Percentiles rank a stretch among this genome's conserved stretches.
phyloP scores from a whole-genome alignment of 2,329 filamentous ascomycete genomes.

The Malbranchea zuffiana region DNA sequence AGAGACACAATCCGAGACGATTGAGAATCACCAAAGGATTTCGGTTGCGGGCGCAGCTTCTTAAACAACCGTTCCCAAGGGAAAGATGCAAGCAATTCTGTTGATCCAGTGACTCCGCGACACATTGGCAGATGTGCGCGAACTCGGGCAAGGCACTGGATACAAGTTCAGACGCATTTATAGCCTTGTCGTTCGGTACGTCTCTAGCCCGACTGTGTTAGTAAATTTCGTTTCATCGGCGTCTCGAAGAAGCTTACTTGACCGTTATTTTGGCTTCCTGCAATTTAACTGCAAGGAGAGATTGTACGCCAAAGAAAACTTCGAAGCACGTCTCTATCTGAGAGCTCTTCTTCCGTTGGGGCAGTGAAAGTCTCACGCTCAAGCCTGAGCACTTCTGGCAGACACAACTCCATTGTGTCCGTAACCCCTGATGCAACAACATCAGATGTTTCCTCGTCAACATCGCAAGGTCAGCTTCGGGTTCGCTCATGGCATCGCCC shows the following conservation, averaged over 20 bases:
- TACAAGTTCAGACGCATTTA: neutral
- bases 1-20: neutral
- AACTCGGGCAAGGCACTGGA: neutral
- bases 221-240: neutral
- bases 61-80: neutral
- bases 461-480: neutral
- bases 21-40: neutral
- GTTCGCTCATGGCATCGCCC: neutral
- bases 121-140: neutral
- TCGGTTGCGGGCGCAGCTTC: neutral
- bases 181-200: neutral
- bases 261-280: slow-evolving; percentile 1
- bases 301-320: neutral
- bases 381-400: neutral
- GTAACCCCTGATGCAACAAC: neutral
- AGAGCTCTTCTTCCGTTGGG: neutral
- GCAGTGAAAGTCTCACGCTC: neutral
- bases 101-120: neutral
- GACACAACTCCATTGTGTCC: neutral
- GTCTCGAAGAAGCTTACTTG: neutral
- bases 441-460: slow-evolving; percentile 1
- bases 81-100: neutral
- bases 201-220: neutral
- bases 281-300: neutral
- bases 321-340: neutral